Evolutionary conservation across 768 basidiomycete genomes (phyloP).

Genomic region (Leccinum fibrillosum): DNA sequence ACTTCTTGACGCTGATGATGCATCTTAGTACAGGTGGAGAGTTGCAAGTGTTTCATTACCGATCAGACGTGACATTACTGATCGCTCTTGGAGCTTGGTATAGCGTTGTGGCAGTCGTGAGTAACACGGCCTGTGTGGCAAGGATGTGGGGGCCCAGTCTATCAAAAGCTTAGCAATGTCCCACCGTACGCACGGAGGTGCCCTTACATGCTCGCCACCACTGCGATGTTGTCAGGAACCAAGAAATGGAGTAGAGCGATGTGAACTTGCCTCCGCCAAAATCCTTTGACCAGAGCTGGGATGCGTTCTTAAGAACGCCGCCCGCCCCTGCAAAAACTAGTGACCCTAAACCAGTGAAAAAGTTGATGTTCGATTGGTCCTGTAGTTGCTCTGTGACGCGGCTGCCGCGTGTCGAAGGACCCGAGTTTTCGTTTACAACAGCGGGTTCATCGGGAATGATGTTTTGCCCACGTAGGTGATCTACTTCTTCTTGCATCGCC

Average conservation of each 20-base stretch:
- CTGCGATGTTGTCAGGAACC: slow-evolving; percentile 9
- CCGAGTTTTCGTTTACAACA: neutral
- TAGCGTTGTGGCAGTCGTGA: slow-evolving; percentile 22
- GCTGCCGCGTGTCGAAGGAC: neutral
- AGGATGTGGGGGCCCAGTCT: slow-evolving; percentile 23
- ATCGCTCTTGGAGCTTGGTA: slow-evolving; percentile 22
- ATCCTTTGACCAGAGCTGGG: slow-evolving; percentile 30
- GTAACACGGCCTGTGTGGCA: slow-evolving; percentile 26
- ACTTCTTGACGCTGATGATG: slow-evolving; percentile 20
- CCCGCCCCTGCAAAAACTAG: slow-evolving; percentile 17
- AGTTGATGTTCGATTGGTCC: neutral
- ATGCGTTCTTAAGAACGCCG: slow-evolving; percentile 23
- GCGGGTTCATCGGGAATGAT: slow-evolving; percentile 5
- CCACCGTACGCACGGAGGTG: neutral
- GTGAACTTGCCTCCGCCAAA: slow-evolving; percentile 20
- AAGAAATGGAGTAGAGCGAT: neutral
- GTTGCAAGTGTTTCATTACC: slow-evolving; percentile 17
- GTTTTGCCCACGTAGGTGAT: slow-evolving; percentile 11
- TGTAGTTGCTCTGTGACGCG: neutral
- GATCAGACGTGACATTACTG: slow-evolving; percentile 18
- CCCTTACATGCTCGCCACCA: slow-evolving; percentile 24
- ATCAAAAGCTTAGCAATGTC: slow-evolving; percentile 2
- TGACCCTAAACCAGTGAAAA: slow-evolving; percentile 16
- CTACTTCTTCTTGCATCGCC: slow-evolving; percentile 18
- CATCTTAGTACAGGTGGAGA: neutral